Percentiles rank a stretch among this genome's conserved stretches.
These are phyloP conservation scores for Calvatia gigantea DNA, from an alignment of 768 basidiomycete species.

Conservation along the genomic window DNA sequence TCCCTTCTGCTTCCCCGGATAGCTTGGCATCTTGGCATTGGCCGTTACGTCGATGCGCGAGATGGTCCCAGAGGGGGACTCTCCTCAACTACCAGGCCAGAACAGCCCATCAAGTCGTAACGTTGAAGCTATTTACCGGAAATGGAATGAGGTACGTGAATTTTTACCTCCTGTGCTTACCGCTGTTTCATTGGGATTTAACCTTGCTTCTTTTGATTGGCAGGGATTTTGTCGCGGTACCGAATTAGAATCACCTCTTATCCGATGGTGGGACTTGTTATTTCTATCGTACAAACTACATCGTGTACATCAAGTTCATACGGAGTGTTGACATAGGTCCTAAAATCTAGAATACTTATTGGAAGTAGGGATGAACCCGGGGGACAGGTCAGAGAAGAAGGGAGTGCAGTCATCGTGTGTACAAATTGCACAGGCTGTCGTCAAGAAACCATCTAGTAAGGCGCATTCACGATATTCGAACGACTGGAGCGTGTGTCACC, in stretches of 20 bases:
- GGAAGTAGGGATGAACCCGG: background rate
- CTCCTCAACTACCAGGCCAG: background rate
- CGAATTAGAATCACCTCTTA: background rate
- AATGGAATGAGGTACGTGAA: background rate
- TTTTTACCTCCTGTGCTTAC: background rate
- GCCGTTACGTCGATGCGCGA: conserved; percentile 65
- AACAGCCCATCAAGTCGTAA: background rate
- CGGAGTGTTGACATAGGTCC: background rate
- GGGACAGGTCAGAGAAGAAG: background rate
- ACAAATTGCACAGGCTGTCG: conserved; percentile 10
- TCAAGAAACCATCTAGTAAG: conserved; percentile 36
- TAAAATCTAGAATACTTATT: background rate
- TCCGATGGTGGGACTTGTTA: background rate
- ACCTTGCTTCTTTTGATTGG: background rate
- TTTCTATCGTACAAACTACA: background rate
- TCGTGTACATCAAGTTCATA: background rate
- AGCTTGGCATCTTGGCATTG: conserved; percentile 73
- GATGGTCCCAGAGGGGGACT: conserved; percentile 34
- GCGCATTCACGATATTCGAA: conserved; percentile 68
- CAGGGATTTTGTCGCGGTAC: background rate
- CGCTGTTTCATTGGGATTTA: background rate
- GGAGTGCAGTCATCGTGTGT: conserved; percentile 8
- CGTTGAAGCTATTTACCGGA: background rate
- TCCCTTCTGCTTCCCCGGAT: conserved; percentile 66
- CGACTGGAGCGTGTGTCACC: conserved; percentile 36